Percentiles rank a stretch among this genome's conserved stretches.
Conservation (phyloP, 352 stramenopile genomes). For the Phytophthora pseudosyringae region DNA sequence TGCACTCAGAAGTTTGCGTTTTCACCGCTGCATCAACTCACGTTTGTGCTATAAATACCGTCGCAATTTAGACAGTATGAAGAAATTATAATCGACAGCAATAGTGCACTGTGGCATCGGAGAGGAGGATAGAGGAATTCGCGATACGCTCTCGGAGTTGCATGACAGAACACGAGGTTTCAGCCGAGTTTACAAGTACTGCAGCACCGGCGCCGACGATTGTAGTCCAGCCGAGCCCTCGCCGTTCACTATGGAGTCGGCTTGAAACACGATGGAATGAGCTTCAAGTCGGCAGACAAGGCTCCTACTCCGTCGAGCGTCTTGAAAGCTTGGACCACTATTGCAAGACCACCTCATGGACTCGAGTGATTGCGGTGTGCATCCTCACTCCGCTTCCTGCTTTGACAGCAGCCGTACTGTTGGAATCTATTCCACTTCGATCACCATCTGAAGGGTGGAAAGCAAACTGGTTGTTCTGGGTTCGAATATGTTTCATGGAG, state of each 20-base stretch:
- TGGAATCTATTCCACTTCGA: slow-evolving; percentile 2
- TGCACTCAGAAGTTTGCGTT: no score
- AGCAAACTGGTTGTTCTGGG: slow-evolving; percentile 3
- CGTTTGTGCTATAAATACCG: no score
- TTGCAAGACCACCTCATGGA: slow-evolving; percentile 3
- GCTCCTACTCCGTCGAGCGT: slow-evolving; percentile 13
- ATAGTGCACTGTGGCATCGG: no score
- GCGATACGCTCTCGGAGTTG: no score
- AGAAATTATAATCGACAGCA: no score
- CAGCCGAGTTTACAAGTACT: no score
- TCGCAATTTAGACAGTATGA: no score
- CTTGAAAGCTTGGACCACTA: slow-evolving; percentile 10
- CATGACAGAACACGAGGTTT: no score
- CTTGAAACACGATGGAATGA: not conserved
- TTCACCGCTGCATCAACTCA: no score
- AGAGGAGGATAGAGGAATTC: no score
- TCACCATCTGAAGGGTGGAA: not conserved
- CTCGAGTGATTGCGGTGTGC: not conserved
- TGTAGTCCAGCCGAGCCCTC: no score
- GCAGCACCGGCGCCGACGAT: no score
- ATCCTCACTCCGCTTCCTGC: slow-evolving; percentile 5
- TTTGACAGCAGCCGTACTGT: not conserved
- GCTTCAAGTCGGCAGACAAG: slow-evolving; percentile 4
- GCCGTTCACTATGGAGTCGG: slow-evolving; percentile 3
- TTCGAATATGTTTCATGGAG: not conserved